These are phyloP conservation scores for Isochrysis galbana DNA, from an alignment of 78 protist species.

Conservation along the genomic window DNA sequence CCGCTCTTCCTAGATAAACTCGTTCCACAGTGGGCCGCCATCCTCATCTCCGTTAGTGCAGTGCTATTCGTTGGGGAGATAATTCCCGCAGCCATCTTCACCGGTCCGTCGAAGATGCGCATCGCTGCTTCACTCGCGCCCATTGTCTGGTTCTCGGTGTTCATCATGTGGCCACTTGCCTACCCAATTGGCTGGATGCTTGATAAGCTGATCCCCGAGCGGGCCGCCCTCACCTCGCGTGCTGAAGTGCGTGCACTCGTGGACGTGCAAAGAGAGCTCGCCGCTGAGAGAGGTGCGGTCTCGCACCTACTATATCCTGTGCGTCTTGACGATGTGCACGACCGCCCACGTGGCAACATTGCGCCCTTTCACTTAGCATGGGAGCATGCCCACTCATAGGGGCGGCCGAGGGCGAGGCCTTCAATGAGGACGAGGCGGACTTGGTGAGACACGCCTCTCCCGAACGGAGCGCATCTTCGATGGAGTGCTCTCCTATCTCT, in stretches of 20 bases:
- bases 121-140: neutral
- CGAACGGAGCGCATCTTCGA: too few species aligned
- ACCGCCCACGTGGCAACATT: too few species aligned
- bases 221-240: neutral
- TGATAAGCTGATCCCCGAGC: neutral
- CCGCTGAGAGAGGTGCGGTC: neutral
- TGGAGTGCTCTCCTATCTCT: too few species aligned
- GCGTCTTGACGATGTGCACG: too few species aligned
- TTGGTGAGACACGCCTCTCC: too few species aligned
- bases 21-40: slow-evolving; percentile 7
- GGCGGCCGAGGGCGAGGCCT: neutral
- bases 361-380: too few species aligned
- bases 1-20: slow-evolving; percentile 54
- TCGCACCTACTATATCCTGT: too few species aligned
- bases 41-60: slow-evolving; percentile 32
- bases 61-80: slow-evolving; percentile 43
- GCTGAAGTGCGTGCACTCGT: neutral
- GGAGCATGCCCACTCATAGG: too few species aligned
- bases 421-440: neutral
- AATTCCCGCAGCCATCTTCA: slow-evolving; percentile 29
- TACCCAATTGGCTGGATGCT: neutral
- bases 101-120: neutral
- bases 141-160: neutral
- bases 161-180: neutral
- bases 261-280: neutral